Conservation (phyloP, 2,329 filamentous ascomycete genomes). For the Colletotrichum cereale region DNA sequence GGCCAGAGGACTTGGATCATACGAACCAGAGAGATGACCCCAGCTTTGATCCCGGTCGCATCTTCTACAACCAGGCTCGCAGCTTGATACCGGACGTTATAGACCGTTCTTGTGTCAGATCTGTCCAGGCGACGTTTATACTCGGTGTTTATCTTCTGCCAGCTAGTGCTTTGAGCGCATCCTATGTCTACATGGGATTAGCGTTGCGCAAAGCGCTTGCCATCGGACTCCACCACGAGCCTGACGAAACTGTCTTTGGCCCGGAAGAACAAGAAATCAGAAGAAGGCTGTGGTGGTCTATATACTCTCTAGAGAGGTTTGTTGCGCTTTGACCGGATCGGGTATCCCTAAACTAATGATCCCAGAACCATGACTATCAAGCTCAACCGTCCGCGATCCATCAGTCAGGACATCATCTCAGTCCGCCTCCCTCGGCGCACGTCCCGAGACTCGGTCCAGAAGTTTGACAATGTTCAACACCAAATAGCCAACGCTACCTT, state of each 20-base stretch:
- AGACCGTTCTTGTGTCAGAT: slow-evolving; percentile 48
- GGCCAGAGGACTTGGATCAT: slow-evolving; percentile 40
- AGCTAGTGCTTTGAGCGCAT: slow-evolving; percentile 50
- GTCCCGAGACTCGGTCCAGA: slow-evolving; percentile 44
- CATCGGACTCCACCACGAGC: slow-evolving; percentile 46
- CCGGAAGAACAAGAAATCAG: slow-evolving; percentile 44
- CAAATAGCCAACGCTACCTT: slow-evolving; percentile 49
- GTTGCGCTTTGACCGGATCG: background rate
- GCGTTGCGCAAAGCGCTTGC: slow-evolving; percentile 47
- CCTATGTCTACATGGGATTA: slow-evolving; percentile 49
- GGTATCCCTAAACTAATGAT: background rate
- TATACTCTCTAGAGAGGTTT: slow-evolving; percentile 48
- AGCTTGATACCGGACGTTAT: slow-evolving; percentile 50
- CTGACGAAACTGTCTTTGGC: slow-evolving; percentile 43
- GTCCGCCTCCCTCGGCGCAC: slow-evolving; percentile 40
- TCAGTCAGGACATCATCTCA: slow-evolving; percentile 44
- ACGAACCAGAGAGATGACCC: slow-evolving; percentile 21
- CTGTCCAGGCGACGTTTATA: slow-evolving; percentile 50
- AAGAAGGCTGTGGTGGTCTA: slow-evolving; percentile 47
- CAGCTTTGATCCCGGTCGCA: slow-evolving; percentile 46
- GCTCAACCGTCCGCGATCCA: slow-evolving; percentile 44
- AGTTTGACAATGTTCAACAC: slow-evolving; percentile 49
- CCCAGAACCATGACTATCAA: slow-evolving; percentile 45
- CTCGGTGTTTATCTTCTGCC: slow-evolving; percentile 53
- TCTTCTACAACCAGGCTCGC: slow-evolving; percentile 49